Conservation (phyloP, 495 filamentous ascomycete genomes). For the Amorphotheca resinae region DNA sequence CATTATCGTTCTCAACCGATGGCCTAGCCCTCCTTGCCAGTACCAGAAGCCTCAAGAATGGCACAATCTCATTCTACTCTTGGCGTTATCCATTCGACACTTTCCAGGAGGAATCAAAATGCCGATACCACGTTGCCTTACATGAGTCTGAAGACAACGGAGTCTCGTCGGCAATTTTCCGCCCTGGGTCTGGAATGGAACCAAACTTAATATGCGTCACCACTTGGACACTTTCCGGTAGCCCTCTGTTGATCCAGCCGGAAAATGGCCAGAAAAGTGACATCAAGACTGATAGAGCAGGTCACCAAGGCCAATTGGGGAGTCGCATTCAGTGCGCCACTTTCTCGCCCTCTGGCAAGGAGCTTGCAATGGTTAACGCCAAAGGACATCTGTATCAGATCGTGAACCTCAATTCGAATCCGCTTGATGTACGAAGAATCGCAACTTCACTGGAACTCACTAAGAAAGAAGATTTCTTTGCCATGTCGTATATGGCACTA, state of each 20-base stretch:
- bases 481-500: slow-evolving; percentile 25
- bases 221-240: slow-evolving; percentile 28
- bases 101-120: slow-evolving; percentile 22
- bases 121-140: slow-evolving; percentile 25
- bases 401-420: slow-evolving; percentile 24
- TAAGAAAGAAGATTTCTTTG: slow-evolving; percentile 21
- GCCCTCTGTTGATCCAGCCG: slow-evolving; percentile 26
- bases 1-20: slow-evolving; percentile 26
- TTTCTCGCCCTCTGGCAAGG: slow-evolving; percentile 24
- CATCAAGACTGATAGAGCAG: slow-evolving; percentile 19
- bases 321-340: slow-evolving; percentile 25
- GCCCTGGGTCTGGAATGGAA: slow-evolving; percentile 18
- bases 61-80: slow-evolving; percentile 22
- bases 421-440: slow-evolving; percentile 21
- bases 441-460: slow-evolving; percentile 24
- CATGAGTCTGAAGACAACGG: slow-evolving; percentile 29
- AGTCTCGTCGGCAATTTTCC: slow-evolving; percentile 22
- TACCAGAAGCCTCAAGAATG: slow-evolving; percentile 22
- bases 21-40: slow-evolving; percentile 26
- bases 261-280: slow-evolving; percentile 23
- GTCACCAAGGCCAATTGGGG: slow-evolving; percentile 21
- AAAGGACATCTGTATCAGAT: slow-evolving; percentile 27
- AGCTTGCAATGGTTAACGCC: slow-evolving; percentile 26
- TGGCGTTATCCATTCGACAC: slow-evolving; percentile 25
- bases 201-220: slow-evolving; percentile 25